These are phyloP conservation scores for Cryptomeria japonica DNA, from an alignment of 75 land plant genomes.

Conservation along the genomic window DNA sequence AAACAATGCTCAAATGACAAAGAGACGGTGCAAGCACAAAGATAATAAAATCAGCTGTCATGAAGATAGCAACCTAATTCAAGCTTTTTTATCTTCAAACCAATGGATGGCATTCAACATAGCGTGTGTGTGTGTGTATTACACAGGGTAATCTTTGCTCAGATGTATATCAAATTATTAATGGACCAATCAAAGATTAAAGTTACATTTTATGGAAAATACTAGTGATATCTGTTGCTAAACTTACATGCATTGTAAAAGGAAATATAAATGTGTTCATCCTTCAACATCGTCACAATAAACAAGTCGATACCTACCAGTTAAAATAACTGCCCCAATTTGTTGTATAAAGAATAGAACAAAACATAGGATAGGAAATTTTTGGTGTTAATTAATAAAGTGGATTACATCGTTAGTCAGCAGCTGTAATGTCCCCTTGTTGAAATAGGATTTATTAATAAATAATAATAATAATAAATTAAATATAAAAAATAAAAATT, in stretches of 20 bases:
- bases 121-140: background rate
- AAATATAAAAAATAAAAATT: too few relatives aligned
- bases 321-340: background rate
- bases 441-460: too few relatives aligned
- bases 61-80: too few relatives aligned
- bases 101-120: too few relatives aligned
- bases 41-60: too few relatives aligned
- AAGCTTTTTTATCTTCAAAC: too few relatives aligned
- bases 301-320: background rate
- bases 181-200: background rate
- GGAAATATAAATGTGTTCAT: background rate
- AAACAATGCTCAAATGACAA: too few relatives aligned
- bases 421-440: too few relatives aligned
- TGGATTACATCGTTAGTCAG: background rate
- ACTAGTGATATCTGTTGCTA: background rate
- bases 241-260: background rate
- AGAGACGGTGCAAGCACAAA: too few relatives aligned
- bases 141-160: background rate
- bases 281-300: background rate
- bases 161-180: background rate
- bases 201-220: too few relatives aligned
- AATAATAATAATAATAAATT: too few relatives aligned
- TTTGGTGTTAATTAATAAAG: background rate
- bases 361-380: background rate
- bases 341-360: background rate